These are phyloP conservation scores for Aethionema arabicum DNA, from an alignment of 345 rosid species.

Conservation along the genomic window DNA sequence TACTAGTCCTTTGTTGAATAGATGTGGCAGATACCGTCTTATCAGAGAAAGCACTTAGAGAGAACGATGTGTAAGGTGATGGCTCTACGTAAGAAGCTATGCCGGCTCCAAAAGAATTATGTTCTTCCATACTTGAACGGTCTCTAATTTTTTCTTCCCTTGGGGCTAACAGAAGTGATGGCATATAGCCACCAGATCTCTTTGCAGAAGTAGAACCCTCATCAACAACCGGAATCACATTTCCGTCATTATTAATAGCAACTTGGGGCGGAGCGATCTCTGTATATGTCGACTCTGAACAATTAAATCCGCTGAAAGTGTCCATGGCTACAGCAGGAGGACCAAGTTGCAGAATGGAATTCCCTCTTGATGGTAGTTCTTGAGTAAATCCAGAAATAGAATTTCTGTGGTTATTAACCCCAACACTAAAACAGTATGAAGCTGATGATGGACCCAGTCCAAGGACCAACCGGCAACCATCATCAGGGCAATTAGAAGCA, in stretches of 20 bases:
- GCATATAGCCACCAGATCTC: slow-evolving; percentile 92
- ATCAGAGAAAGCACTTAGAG: slow-evolving; percentile 48
- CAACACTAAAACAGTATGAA: slow-evolving; percentile 40
- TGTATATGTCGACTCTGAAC: slow-evolving; percentile 48
- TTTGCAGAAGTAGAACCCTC: slow-evolving; percentile 94
- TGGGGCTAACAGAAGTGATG: slow-evolving; percentile 73
- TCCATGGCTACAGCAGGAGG: slow-evolving; percentile 51
- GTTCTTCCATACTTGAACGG: slow-evolving; percentile 36
- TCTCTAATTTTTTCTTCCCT: slow-evolving; percentile 36
- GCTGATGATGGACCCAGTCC: slow-evolving; percentile 88
- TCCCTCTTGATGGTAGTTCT: slow-evolving; percentile 40
- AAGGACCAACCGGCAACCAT: slow-evolving; percentile 78
- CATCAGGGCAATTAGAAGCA: slow-evolving; percentile 52
- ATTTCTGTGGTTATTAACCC: slow-evolving; percentile 42
- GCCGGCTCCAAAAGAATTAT: slow-evolving; percentile 37
- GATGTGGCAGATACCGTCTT: slow-evolving; percentile 46
- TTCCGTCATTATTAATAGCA: slow-evolving; percentile 36
- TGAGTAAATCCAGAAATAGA: slow-evolving; percentile 34
- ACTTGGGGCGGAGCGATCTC: slow-evolving; percentile 33
- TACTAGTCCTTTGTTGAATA: slow-evolving; percentile 44
- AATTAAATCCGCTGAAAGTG: slow-evolving; percentile 38
- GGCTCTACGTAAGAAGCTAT: slow-evolving; percentile 38
- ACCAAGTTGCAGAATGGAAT: slow-evolving; percentile 71
- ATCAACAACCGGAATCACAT: slow-evolving; percentile 61
- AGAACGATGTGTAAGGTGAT: slow-evolving; percentile 49